Percentiles rank a stretch among this genome's conserved stretches.
Evolutionary conservation across 2,329 filamentous ascomycete species (phyloP).

Genomic region (Domatiomyces globalis): DNA sequence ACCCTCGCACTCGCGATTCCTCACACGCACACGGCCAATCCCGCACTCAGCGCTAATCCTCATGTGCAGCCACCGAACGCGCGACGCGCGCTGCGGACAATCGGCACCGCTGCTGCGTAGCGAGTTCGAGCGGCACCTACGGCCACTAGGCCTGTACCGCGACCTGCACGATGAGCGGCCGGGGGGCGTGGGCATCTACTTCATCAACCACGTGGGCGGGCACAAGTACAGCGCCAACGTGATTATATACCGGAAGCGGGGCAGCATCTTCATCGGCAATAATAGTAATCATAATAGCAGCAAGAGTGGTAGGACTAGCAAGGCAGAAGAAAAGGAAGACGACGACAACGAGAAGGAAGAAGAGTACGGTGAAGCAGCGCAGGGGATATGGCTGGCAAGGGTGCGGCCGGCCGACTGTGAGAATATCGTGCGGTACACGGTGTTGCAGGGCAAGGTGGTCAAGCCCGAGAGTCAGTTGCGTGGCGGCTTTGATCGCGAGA

Average conservation of each 20-base stretch:
- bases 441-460: conserved; percentile 84
- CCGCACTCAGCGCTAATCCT: conserved; percentile 72
- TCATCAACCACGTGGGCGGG: conserved; percentile 89
- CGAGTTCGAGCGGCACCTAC: conserved; percentile 79
- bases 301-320: conserved; percentile 15
- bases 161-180: conserved; percentile 79
- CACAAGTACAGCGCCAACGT: conserved; percentile 96
- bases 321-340: conserved; percentile 28
- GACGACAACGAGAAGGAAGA: conserved; percentile 19
- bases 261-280: conserved; percentile 22
- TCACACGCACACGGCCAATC: conserved; percentile 39
- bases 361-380: conserved; percentile 46
- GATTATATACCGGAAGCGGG: conserved; percentile 64
- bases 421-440: conserved; percentile 76
- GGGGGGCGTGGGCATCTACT: conserved; percentile 88
- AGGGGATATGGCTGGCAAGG: conserved; percentile 86
- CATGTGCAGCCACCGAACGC: conserved; percentile 75
- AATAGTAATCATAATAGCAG: conserved; percentile 17
- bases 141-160: conserved; percentile 68
- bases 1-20: conserved; percentile 3
- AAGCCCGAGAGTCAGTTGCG: conserved; percentile 76
- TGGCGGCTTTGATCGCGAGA: conserved; percentile 76
- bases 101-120: conserved; percentile 76
- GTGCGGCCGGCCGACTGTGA: conserved; percentile 81
- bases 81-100: conserved; percentile 83